These are phyloP conservation scores for Entomortierella parvispora DNA, from an alignment of 192 early-diverging fungal species.

Conservation along the genomic window DNA sequence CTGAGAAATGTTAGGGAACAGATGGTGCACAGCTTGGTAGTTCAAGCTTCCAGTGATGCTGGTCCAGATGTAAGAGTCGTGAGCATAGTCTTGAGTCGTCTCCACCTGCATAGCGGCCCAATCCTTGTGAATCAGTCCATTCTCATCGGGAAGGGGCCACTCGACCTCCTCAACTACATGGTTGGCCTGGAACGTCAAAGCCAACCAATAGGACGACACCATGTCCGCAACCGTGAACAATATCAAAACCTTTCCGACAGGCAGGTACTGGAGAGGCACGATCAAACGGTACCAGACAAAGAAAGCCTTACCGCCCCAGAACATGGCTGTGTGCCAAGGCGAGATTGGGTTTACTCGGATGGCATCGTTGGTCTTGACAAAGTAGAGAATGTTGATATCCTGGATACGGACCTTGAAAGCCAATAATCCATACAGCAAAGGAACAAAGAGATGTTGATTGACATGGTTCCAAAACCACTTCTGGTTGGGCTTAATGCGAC, in stretches of 20 bases:
- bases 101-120: slow-evolving; percentile 66
- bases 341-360: slow-evolving; percentile 61
- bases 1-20: slow-evolving; percentile 63
- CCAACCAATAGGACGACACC: slow-evolving; percentile 61
- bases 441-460: slow-evolving; percentile 61
- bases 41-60: slow-evolving; percentile 60
- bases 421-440: slow-evolving; percentile 61
- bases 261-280: slow-evolving; percentile 51
- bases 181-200: slow-evolving; percentile 69
- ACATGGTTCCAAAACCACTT: slow-evolving; percentile 61
- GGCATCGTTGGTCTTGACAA: slow-evolving; percentile 57
- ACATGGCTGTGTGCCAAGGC: slow-evolving; percentile 57
- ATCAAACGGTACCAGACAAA: slow-evolving; percentile 61
- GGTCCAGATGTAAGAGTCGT: slow-evolving; percentile 60
- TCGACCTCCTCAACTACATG: slow-evolving; percentile 66
- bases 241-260: slow-evolving; percentile 41
- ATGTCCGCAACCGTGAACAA: slow-evolving; percentile 60
- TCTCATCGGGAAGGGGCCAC: slow-evolving; percentile 64
- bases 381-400: slow-evolving; percentile 62
- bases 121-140: slow-evolving; percentile 57
- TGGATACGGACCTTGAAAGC: slow-evolving; percentile 63
- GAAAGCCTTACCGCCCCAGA: slow-evolving; percentile 69
- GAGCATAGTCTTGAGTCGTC: slow-evolving; percentile 65
- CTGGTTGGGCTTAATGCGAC: slow-evolving; percentile 63
- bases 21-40: slow-evolving; percentile 62